Conservation (phyloP, 192 early-diverging fungal species). For the Entomortierella beljakovae region DNA sequence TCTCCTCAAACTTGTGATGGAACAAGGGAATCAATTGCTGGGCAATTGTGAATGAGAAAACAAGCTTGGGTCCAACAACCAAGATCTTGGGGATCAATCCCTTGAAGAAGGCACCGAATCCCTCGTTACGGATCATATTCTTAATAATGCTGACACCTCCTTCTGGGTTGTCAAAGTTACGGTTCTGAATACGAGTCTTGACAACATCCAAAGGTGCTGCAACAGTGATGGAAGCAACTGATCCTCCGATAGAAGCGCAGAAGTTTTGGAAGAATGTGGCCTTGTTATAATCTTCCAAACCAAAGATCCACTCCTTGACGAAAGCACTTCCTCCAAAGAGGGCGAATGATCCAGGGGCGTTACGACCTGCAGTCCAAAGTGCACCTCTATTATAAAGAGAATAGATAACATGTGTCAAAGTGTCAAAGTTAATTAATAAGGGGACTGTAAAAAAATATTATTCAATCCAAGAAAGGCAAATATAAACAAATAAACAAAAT, state of each 20-base stretch:
- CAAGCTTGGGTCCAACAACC: constrained; percentile 95
- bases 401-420: not conserved
- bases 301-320: constrained; percentile 94
- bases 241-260: constrained; percentile 94
- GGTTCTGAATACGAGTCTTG: constrained; percentile 98
- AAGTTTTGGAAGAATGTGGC: constrained; percentile 99
- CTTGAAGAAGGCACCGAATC: constrained; percentile 96
- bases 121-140: constrained; percentile 94
- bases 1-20: constrained; percentile 61
- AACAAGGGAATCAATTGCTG: constrained; percentile 93
- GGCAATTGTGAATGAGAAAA: constrained; percentile 97
- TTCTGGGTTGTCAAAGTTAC: constrained; percentile 88
- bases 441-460: too few relatives aligned
- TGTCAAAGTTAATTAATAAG: not conserved
- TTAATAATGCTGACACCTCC: constrained; percentile 87
- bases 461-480: not conserved
- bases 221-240: constrained; percentile 92
- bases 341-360: constrained; percentile 98
- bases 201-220: constrained; percentile 98
- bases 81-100: constrained; percentile 89
- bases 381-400: constrained; percentile 71
- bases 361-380: constrained; percentile 96
- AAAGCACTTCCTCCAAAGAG: constrained; percentile 94
- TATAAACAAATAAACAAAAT: constrained; percentile 8
- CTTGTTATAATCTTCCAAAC: constrained; percentile 89